Percentiles rank a stretch among this genome's conserved stretches.
These are phyloP conservation scores for Xylaria nigripes DNA, from an alignment of 495 filamentous ascomycete genomes.

Conservation along the genomic window DNA sequence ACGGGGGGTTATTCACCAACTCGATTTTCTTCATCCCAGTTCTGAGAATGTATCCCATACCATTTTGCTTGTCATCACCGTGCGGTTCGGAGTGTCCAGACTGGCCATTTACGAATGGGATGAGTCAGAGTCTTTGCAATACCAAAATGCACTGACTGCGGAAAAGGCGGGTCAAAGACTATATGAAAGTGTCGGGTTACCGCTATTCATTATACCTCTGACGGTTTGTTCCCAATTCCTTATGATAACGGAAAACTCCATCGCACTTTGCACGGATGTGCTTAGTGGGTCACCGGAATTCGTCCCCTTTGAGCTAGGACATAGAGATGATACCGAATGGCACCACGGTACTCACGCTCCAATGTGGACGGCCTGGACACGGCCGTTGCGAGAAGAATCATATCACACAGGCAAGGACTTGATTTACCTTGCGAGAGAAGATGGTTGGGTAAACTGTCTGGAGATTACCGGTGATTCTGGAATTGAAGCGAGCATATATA, in stretches of 20 bases:
- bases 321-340: slow-evolving; percentile 24
- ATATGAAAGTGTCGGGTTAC: slow-evolving; percentile 52
- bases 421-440: slow-evolving; percentile 72
- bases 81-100: slow-evolving; percentile 50
- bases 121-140: slow-evolving; percentile 29
- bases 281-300: slow-evolving; percentile 43
- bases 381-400: slow-evolving; percentile 52
- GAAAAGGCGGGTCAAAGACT: slow-evolving; percentile 44
- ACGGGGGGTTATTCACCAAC: slow-evolving; percentile 68
- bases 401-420: slow-evolving; percentile 57
- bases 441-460: slow-evolving; percentile 62
- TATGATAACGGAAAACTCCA: slow-evolving; percentile 48
- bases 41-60: slow-evolving; percentile 56
- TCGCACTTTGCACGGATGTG: slow-evolving; percentile 52
- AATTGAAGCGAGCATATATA: slow-evolving; percentile 41
- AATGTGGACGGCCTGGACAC: slow-evolving; percentile 60
- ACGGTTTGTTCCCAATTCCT: slow-evolving; percentile 57
- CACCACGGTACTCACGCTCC: slow-evolving; percentile 35
- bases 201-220: slow-evolving; percentile 60
- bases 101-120: slow-evolving; percentile 74
- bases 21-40: slow-evolving; percentile 77
- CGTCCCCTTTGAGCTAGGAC: slow-evolving; percentile 26
- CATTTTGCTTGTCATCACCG: slow-evolving; percentile 65
- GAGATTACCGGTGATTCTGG: slow-evolving; percentile 51
- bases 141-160: slow-evolving; percentile 24